Evolutionary conservation across 2,329 filamentous ascomycete genomes (phyloP), one percentile per base, ranked within the genome.

Genomic region (Beauveria asiatica): DNA sequence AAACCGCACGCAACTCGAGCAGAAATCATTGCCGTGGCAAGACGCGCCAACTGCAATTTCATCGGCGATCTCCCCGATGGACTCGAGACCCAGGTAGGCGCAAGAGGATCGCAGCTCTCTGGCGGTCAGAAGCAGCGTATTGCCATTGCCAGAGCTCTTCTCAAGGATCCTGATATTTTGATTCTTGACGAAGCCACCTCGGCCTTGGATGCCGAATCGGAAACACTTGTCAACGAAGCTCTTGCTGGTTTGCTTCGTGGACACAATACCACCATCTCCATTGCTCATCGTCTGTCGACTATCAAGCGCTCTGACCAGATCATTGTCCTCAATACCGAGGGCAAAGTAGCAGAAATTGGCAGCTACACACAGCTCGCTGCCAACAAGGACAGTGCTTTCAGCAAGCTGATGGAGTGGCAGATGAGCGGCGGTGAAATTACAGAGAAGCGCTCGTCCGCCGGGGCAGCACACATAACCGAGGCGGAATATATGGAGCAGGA

Each of bases 81-180:
- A 5, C 82, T 99, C 7, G 93, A 99, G 70, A 99, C 94, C 0
- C 89, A 89, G 64, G 94, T 96, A 33, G 95, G 95, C 58, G 89
- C 93, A 17, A 84, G 94, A 65, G 94, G 94, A 39, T 92, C 93
- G 1, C 93, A 97, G 73, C 82, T 99, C 0, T 97, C 92, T 9
- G 94, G 94, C 56, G 94, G 94, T 0, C 94, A 99, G 74, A 97
- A 97, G 76, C 94, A 99, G 74, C 88, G 94, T 64, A 97, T 99
- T 68, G 94, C 94, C 42, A 99, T 99, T 72, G 94, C 94, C 5
- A 85, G 95, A 59, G 94, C 94, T 13, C 81, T 99, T 30, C 86
- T 99, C 67, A 97, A 97, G 74, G 85, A 97, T 64, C 95, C 95
- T 0, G 94, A 99, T 75, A 97, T 99, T 64, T 79, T 99, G 30